These are phyloP conservation scores for Podosphaera fusca DNA, from an alignment of 2,329 filamentous ascomycete species.

Conservation along the genomic window DNA sequence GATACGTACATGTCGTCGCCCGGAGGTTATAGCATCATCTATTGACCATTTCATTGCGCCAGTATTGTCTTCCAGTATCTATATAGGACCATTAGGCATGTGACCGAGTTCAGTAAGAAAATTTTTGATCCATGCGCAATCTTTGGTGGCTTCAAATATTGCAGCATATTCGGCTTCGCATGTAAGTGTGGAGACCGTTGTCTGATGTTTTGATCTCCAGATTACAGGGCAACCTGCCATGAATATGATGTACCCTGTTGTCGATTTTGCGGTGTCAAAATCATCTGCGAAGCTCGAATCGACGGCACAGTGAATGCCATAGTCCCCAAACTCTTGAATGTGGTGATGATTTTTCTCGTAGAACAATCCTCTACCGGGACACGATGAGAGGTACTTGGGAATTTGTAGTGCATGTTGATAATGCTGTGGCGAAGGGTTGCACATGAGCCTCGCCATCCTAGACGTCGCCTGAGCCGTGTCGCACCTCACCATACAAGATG, in stretches of 20 bases:
- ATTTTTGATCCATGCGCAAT: not conserved
- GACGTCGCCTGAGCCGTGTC: too few species aligned
- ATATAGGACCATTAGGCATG: not conserved
- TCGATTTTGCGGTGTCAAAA: too few species aligned
- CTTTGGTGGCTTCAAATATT: conserved; percentile 1
- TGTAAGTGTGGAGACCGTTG: too few species aligned
- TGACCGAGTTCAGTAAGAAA: not conserved
- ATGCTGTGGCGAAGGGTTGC: not conserved
- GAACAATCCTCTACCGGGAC: not conserved
- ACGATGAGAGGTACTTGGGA: not conserved
- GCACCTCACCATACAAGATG: too few species aligned
- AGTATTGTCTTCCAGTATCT: not conserved
- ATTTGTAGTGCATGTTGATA: not conserved
- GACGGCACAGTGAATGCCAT: too few species aligned
- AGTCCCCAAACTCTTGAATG: too few species aligned
- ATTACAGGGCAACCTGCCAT: too few species aligned
- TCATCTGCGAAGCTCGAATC: too few species aligned
- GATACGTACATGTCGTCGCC: not conserved
- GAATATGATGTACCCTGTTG: too few species aligned
- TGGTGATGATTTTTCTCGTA: not conserved
- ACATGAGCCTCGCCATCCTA: too few species aligned
- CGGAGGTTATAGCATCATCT: not conserved
- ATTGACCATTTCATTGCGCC: not conserved
- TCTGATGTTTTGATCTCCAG: too few species aligned
- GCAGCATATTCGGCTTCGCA: not conserved